Conservation (phyloP, 495 filamentous ascomycete species). For the Lophium mytilinum region DNA sequence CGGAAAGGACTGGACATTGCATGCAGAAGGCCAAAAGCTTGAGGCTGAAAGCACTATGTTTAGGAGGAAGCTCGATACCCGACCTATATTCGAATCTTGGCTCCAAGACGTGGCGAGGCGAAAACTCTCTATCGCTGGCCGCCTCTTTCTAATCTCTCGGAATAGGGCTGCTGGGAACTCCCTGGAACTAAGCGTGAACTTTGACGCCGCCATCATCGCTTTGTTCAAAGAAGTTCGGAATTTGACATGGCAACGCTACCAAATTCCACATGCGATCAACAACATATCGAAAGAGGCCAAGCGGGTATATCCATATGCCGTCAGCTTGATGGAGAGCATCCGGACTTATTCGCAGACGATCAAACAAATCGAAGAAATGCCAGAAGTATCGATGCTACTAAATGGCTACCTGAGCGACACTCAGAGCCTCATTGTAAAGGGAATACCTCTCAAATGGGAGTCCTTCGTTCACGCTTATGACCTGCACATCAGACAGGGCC, state of each 20-base stretch:
- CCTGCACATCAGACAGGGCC: constrained; percentile 68
- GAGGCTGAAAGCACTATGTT: constrained; percentile 82
- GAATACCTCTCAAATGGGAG: constrained; percentile 87
- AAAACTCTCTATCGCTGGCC: constrained; percentile 81
- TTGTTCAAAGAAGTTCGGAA: constrained; percentile 99
- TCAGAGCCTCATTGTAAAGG: constrained; percentile 71
- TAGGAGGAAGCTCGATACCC: constrained; percentile 89
- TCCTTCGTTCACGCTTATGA: constrained; percentile 96
- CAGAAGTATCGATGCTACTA: constrained; percentile 74
- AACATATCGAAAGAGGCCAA: constrained; percentile 96
- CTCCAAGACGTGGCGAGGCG: constrained; percentile 76
- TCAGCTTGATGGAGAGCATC: constrained; percentile 96
- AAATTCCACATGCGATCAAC: constrained; percentile 85
- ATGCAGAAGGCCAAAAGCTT: constrained; percentile 90
- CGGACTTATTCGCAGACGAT: constrained; percentile 81
- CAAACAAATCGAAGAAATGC: constrained; percentile 71
- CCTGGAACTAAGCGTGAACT: constrained; percentile 86
- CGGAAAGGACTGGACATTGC: constrained; percentile 85
- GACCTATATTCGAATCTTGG: constrained; percentile 91
- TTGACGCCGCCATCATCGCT: constrained; percentile 92
- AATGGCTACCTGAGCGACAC: constrained; percentile 86
- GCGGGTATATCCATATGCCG: constrained; percentile 92
- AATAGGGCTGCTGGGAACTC: constrained; percentile 80
- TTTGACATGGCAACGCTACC: constrained; percentile 83
- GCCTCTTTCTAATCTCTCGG: constrained; percentile 80